Evolutionary conservation across 768 basidiomycete species (phyloP).

Genomic region (Mycena alexandri): DNA sequence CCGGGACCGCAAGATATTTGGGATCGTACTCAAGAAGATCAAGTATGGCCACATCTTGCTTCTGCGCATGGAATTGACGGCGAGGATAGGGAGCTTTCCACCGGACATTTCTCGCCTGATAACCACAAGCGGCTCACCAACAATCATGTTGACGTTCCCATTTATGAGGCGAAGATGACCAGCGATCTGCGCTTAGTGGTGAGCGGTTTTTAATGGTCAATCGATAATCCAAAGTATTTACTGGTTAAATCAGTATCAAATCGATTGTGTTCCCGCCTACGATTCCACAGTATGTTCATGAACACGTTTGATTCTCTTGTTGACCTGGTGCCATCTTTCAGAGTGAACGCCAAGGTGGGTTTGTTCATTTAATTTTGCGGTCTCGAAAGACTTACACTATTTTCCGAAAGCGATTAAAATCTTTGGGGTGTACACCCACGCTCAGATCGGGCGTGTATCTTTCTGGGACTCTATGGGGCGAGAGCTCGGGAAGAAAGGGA

Average conservation of each 20-base stretch:
- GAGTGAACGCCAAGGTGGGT: conserved; percentile 40
- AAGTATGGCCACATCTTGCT: conserved; percentile 54
- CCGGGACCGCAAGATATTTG: conserved; percentile 52
- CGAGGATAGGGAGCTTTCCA: conserved; percentile 71
- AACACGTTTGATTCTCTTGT: background rate
- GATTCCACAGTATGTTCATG: conserved; percentile 41
- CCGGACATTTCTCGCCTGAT: conserved; percentile 75
- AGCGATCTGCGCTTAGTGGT: conserved; percentile 65
- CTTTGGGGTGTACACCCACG: conserved; percentile 65
- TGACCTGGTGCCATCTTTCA: conserved; percentile 7
- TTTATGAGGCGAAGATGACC: conserved; percentile 80
- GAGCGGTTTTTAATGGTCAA: conserved; percentile 33
- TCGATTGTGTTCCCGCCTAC: conserved; percentile 36
- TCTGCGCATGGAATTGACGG: background rate
- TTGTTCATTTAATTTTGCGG: background rate
- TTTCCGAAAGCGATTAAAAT: conserved; percentile 56
- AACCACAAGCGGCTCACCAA: conserved; percentile 74
- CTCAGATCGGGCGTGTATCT: conserved; percentile 54
- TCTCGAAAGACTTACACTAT: background rate
- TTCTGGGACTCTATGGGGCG: conserved; percentile 61
- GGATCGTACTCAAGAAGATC: conserved; percentile 72
- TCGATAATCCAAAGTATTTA: too few relatives aligned
- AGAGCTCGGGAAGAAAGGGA: conserved; percentile 58
- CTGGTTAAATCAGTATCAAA: conserved; percentile 36
- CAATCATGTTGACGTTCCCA: conserved; percentile 59